Base-by-base conservation (phyloP, 164 flowering plant genomes). In the Chimonanthus praecox region DNA sequence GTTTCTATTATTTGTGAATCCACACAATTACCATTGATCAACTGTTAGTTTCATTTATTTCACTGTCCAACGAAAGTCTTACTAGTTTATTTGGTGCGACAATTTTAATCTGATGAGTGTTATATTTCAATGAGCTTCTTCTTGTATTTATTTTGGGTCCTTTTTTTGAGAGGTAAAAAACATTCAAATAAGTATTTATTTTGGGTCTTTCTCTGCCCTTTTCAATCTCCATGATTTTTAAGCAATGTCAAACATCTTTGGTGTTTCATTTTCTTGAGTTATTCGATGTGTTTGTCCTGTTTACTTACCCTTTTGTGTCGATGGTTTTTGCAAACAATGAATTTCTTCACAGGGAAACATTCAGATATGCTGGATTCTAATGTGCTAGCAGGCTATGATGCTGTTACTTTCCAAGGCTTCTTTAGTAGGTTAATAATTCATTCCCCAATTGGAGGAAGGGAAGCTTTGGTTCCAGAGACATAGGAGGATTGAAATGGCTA, bases 401-500 rank as follows among this genome's bases (percentile, higher is more conserved):
- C 71, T 77, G 74, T 18, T 67, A 61, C 60, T 45, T n/a, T 54
- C 16, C 10, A n/a, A 54, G 60, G 60, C 16, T 54, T 13, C 60
- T 54, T 13, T 54, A 9, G 9, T 9, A n/a, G 3, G 16, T 54
- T 54, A 11, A 54, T 54, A n/a, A 4, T 54, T 54, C 15, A 11
- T 54, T 54, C 2, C 8, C 60, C 60, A 54, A 54, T 10, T 54
- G n/a, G 16, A 54, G 16, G 60, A 54, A 54, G 16, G 60, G n/a
- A 13, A 76, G 64, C 69, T 69, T 72, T 70, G 4, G 9, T 21
- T 6, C 44, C 13, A 10, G 47, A 10, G 46, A 70, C 50, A 74
- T 67, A 49, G 60, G 16, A 73, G 76, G 76, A 75, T 47, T 18
- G 44, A 66, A 65, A 93, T 94, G 98, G 92, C 92, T 51, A 83